Conservation (phyloP, 768 basidiomycete genomes). For the Lactarius sanguifluus region DNA sequence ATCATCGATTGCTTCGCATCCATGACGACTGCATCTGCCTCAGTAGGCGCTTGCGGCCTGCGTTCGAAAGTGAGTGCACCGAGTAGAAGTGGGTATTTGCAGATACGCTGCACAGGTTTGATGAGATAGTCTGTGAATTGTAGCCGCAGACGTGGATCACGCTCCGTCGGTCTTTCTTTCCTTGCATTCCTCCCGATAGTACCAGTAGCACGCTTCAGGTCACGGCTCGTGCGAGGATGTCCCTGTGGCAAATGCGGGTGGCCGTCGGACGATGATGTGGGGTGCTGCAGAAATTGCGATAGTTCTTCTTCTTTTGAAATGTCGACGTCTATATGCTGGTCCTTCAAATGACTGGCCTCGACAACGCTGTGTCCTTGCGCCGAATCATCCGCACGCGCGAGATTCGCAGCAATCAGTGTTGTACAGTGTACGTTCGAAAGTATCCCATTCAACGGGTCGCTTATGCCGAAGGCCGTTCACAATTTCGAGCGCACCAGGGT, state of each 20-base stretch:
- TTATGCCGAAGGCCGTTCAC: slow-evolving; percentile 65
- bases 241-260: not conserved
- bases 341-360: not conserved
- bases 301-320: not conserved
- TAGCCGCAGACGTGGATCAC: slow-evolving; percentile 42
- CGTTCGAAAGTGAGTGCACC: slow-evolving; percentile 52
- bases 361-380: not conserved
- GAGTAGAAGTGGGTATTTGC: slow-evolving; percentile 91
- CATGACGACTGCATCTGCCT: slow-evolving; percentile 20
- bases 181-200: slow-evolving; percentile 9
- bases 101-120: slow-evolving; percentile 95
- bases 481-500: slow-evolving; percentile 76
- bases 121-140: slow-evolving; percentile 88
- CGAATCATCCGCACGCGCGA: not conserved
- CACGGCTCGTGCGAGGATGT: not conserved
- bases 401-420: slow-evolving; percentile 44
- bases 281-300: slow-evolving; percentile 1
- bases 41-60: not conserved
- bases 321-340: slow-evolving; percentile 1
- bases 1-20: slow-evolving; percentile 25
- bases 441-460: slow-evolving; percentile 73
- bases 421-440: slow-evolving; percentile 81
- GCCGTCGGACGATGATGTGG: not conserved
- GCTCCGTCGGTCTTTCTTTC: slow-evolving; percentile 11
- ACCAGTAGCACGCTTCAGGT: slow-evolving; percentile 9